A percentile compares a stretch with the other conserved stretches of the same genome.
Conservation (phyloP, 345 rosid genomes). For the Eutrema heterophyllum region DNA sequence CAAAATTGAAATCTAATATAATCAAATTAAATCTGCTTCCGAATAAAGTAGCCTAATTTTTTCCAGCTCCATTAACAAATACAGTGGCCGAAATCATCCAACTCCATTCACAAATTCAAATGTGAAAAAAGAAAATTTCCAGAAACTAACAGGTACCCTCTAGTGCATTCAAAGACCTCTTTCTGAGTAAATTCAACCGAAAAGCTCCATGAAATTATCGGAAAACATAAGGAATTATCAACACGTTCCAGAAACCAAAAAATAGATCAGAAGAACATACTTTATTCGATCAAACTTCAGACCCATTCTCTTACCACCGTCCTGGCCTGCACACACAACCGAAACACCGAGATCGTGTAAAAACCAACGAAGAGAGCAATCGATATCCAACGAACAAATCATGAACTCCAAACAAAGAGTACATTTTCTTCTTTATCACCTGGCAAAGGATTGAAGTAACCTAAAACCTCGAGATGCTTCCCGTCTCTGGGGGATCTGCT, state of each 20-base stretch:
- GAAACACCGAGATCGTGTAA: conserved; percentile 1
- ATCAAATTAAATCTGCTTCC: not conserved
- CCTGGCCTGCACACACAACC: conserved; percentile 55
- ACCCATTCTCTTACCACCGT: conserved; percentile 93
- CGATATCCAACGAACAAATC: not conserved
- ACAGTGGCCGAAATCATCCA: not conserved
- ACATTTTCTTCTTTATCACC: conserved; percentile 29
- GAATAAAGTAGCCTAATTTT: not conserved
- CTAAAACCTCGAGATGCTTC: conserved; percentile 80
- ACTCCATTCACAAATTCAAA: not conserved
- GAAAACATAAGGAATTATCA: not conserved
- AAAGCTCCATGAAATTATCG: not conserved
- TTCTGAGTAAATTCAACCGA: not conserved
- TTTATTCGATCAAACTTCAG: conserved; percentile 82
- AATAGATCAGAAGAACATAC: conserved; percentile 39
- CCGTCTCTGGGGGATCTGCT: conserved; percentile 89
- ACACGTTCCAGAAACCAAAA: not conserved
- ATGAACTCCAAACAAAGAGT: not conserved
- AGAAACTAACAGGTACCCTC: not conserved
- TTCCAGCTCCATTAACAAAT: not conserved
- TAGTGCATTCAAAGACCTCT: not conserved
- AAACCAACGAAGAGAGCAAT: not conserved
- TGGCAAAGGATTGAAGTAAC: conserved; percentile 86
- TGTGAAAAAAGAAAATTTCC: not conserved
- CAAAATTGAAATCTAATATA: not conserved